Percentiles rank a stretch among this genome's conserved stretches.
Evolutionary conservation across 768 basidiomycete genomes (phyloP).

Genomic region (Lactarius hengduanensis): DNA sequence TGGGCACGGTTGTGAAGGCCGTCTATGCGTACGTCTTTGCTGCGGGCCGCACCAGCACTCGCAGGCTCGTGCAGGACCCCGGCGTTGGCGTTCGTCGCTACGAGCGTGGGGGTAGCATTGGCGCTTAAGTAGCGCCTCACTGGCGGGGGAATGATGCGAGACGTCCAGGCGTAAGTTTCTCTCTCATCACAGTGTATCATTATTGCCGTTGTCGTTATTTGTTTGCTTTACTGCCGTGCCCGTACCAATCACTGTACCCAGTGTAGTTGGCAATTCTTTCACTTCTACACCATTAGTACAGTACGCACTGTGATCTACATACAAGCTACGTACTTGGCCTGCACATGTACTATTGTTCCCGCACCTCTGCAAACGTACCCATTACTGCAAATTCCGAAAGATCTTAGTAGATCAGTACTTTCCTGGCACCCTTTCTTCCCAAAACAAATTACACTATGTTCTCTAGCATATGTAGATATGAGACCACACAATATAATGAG

Average conservation of each 20-base stretch:
- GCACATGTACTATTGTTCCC: too few species aligned
- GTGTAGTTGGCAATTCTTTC: neutral
- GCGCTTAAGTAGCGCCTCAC: neutral
- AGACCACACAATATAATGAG: too few species aligned
- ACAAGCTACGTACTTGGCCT: neutral
- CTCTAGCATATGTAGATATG: too few species aligned
- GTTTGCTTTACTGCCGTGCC: neutral
- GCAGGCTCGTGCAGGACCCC: neutral
- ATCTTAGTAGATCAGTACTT: too few species aligned
- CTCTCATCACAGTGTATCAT: neutral
- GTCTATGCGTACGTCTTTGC: slow-evolving; percentile 17
- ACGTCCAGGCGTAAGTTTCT: too few species aligned
- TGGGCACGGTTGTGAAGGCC: slow-evolving; percentile 1
- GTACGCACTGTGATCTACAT: neutral
- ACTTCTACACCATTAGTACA: neutral
- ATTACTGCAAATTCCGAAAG: too few species aligned
- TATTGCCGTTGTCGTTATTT: neutral
- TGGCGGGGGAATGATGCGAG: neutral
- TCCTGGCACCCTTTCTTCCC: too few species aligned
- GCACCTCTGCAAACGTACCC: too few species aligned
- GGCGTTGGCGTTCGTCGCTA: neutral
- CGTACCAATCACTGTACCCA: neutral
- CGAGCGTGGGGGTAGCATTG: neutral
- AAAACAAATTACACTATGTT: too few species aligned
- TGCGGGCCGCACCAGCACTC: neutral